phyloP scores from a whole-genome alignment of 345 rosid species.

The Mallotus nudiflorus region DNA sequence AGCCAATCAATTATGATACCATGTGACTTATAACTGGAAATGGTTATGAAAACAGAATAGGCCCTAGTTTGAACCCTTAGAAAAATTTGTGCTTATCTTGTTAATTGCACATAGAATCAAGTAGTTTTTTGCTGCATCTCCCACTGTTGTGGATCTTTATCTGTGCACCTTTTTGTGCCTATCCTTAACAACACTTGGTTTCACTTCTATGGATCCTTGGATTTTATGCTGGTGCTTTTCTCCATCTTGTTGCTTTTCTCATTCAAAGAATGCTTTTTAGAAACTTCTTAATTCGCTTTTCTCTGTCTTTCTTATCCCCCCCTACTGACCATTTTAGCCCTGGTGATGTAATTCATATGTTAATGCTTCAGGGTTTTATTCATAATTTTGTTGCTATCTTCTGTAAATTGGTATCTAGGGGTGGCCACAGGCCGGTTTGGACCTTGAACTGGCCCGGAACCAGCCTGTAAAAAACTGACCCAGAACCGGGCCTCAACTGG shows the following conservation, averaged over 20 bases:
- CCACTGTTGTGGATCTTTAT: neutral
- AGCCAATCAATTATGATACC: neutral
- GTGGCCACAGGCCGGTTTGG: no score
- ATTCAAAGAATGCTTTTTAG: neutral
- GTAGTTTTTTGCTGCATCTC: neutral
- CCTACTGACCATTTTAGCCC: neutral
- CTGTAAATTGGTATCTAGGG: neutral
- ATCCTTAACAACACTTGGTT: neutral
- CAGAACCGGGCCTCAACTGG: no score
- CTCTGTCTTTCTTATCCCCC: neutral
- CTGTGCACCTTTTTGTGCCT: neutral
- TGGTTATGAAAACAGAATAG: neutral
- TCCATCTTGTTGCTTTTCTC: neutral
- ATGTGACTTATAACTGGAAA: neutral
- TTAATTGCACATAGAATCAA: neutral
- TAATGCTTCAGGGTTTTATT: neutral
- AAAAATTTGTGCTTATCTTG: neutral
- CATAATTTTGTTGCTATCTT: neutral
- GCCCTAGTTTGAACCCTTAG: neutral
- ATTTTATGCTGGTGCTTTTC: neutral
- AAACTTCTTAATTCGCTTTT: neutral
- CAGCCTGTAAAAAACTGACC: no score
- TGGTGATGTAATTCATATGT: neutral
- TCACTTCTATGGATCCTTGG: conserved; percentile 6
- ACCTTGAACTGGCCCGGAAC: no score